A percentile compares a stretch with the other conserved stretches of the same genome.
These are phyloP conservation scores for Rhododendron molle DNA, from an alignment of 148 eudicot species.

Conservation along the genomic window DNA sequence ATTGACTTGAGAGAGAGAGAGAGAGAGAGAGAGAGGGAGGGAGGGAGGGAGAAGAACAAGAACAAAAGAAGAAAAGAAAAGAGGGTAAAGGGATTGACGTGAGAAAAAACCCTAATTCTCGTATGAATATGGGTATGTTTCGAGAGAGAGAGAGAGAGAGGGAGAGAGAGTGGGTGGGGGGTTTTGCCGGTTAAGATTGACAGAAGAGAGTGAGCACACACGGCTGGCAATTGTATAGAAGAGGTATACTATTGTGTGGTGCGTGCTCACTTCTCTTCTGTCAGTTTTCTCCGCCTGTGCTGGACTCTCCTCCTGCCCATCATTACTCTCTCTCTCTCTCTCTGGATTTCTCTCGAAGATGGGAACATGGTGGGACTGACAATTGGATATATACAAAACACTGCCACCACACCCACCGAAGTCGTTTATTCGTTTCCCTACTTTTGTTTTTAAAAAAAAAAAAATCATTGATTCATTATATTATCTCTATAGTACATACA, in stretches of 20 bases:
- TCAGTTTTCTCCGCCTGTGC: background rate
- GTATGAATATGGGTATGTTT: background rate
- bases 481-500: background rate
- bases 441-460: no score
- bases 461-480: no score
- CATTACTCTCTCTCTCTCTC: background rate
- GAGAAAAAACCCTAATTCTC: background rate
- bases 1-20: no score
- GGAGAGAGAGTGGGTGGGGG: no score
- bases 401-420: background rate
- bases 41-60: no score
- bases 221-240: conserved; percentile 8
- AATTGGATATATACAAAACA: background rate
- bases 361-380: background rate
- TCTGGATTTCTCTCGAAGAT: background rate
- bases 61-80: background rate
- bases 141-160: background rate
- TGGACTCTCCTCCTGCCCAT: no score
- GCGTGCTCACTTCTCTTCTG: conserved; percentile 11
- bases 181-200: background rate
- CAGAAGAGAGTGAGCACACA: conserved; percentile 19
- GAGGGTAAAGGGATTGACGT: background rate
- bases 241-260: background rate
- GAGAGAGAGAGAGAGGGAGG: no score
- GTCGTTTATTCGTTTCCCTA: background rate